Percentiles rank a stretch among this genome's conserved stretches.
Evolutionary conservation across 2,329 filamentous ascomycete species (phyloP).

Genomic region (Penicillium sp.): DNA sequence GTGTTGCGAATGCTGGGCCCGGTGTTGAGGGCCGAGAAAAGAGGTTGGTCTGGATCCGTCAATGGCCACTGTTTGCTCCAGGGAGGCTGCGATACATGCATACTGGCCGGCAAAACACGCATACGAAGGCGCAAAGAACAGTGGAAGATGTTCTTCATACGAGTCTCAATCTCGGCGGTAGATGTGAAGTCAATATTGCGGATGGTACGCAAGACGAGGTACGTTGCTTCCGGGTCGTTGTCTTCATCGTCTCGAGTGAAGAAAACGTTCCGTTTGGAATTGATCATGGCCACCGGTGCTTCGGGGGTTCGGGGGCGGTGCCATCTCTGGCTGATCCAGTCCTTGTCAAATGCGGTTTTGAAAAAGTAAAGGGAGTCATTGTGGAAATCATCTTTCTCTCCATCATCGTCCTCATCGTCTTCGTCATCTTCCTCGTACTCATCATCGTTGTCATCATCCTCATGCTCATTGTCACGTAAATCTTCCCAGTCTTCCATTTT

Average conservation of each 20-base stretch:
- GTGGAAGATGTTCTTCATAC: constrained; percentile 46
- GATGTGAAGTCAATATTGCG: constrained; percentile 46
- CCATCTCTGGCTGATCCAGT: constrained; percentile 50
- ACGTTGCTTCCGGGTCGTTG: constrained; percentile 32
- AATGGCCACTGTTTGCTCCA: neutral
- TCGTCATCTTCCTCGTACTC: no score
- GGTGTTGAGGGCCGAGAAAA: neutral
- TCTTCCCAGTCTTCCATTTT: constrained; percentile 8
- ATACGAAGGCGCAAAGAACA: constrained; percentile 51
- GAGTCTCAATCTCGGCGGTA: constrained; percentile 50
- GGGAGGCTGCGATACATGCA: constrained; percentile 12
- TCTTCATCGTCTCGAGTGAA: constrained; percentile 33
- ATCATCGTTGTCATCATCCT: constrained; percentile 17
- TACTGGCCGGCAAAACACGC: constrained; percentile 38
- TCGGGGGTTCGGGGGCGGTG: constrained; percentile 38
- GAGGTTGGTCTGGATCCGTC: constrained; percentile 1
- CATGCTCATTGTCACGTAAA: constrained; percentile 10
- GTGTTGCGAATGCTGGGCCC: neutral
- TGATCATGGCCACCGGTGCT: constrained; percentile 45
- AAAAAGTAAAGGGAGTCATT: constrained; percentile 31
- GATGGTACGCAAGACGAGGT: constrained; percentile 50
- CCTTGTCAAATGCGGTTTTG: constrained; percentile 32
- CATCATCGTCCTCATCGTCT: constrained; percentile 4
- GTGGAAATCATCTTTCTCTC: neutral
- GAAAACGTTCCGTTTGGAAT: constrained; percentile 50